These are phyloP conservation scores for Pholiota microspora DNA, from an alignment of 768 basidiomycete genomes.

Conservation along the genomic window DNA sequence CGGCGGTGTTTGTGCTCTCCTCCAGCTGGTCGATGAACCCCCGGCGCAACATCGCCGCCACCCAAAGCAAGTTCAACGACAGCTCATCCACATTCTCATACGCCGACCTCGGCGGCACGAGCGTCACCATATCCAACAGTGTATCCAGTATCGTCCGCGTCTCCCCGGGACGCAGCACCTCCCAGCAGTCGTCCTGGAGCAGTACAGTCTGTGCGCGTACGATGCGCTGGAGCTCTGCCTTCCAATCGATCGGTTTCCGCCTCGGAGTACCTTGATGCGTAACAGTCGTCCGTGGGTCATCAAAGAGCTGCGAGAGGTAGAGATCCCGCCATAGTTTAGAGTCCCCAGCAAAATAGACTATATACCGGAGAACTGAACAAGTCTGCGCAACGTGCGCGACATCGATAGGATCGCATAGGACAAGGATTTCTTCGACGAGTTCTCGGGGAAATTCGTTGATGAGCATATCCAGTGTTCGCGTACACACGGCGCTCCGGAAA, in stretches of 20 bases:
- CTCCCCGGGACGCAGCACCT: conserved; percentile 41
- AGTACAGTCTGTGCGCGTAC: conserved; percentile 54
- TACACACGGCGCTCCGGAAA: no score
- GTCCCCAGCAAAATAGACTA: conserved; percentile 46
- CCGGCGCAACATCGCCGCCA: conserved; percentile 39
- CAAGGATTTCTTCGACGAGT: conserved; percentile 55
- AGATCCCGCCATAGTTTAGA: conserved; percentile 61
- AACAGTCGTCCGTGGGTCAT: conserved; percentile 58
- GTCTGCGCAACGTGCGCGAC: conserved; percentile 53
- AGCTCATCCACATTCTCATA: conserved; percentile 22
- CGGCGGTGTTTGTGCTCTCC: conserved; percentile 8
- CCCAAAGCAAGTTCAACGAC: conserved; percentile 55
- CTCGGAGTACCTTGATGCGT: conserved; percentile 31
- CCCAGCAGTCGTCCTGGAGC: conserved; percentile 17
- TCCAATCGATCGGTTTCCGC: conserved; percentile 47
- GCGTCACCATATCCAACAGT: conserved; percentile 46
- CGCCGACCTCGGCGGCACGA: conserved; percentile 35
- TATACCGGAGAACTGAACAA: conserved; percentile 32
- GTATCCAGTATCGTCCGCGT: conserved; percentile 41
- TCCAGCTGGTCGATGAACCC: conserved; percentile 41
- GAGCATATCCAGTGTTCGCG: no score
- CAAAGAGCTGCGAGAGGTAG: conserved; percentile 61
- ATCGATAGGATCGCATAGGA: conserved; percentile 58
- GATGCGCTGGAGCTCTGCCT: conserved; percentile 47
- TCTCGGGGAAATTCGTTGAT: conserved; percentile 53